phyloP scores from a whole-genome alignment of 345 rosid species.

The Atalantia buxifolia region DNA sequence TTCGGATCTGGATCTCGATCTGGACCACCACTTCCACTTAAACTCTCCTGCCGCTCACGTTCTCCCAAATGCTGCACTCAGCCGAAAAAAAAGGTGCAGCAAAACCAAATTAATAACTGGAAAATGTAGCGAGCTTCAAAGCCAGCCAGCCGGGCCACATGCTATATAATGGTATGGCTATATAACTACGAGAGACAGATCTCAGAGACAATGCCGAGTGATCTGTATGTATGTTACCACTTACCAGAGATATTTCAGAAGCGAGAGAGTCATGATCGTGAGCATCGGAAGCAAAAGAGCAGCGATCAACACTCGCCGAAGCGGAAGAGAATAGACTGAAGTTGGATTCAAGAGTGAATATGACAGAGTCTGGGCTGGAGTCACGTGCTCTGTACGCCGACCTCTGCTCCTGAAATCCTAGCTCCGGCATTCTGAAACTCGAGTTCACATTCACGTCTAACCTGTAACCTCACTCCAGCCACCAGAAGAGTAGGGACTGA shows the following conservation, averaged over 20 bases:
- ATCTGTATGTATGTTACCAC: too few species aligned
- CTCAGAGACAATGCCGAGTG: too few species aligned
- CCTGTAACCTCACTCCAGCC: too few species aligned
- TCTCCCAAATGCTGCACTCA: conserved; percentile 50
- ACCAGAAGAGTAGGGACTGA: neutral
- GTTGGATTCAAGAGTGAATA: conserved; percentile 75
- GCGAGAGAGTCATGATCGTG: conserved; percentile 63
- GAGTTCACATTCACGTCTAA: conserved; percentile 15
- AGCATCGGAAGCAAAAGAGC: conserved; percentile 82
- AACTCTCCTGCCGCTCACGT: conserved; percentile 46
- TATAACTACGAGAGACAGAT: too few species aligned
- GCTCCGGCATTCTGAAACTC: conserved; percentile 40
- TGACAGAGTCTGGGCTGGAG: conserved; percentile 82
- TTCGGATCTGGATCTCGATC: conserved; percentile 80
- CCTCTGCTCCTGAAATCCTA: conserved; percentile 31
- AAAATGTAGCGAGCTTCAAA: neutral
- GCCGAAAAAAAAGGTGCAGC: neutral
- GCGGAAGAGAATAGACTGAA: conserved; percentile 88
- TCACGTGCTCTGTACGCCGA: conserved; percentile 49
- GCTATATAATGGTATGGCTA: too few species aligned
- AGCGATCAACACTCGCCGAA: conserved; percentile 86
- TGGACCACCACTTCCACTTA: conserved; percentile 30
- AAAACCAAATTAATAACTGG: neutral
- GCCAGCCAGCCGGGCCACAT: too few species aligned
- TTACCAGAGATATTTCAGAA: conserved; percentile 69